A percentile compares a stretch with the other conserved stretches of the same genome.
These are phyloP conservation scores for Penicillium janthinellum DNA, from an alignment of 2,329 filamentous ascomycete species.

Conservation along the genomic window DNA sequence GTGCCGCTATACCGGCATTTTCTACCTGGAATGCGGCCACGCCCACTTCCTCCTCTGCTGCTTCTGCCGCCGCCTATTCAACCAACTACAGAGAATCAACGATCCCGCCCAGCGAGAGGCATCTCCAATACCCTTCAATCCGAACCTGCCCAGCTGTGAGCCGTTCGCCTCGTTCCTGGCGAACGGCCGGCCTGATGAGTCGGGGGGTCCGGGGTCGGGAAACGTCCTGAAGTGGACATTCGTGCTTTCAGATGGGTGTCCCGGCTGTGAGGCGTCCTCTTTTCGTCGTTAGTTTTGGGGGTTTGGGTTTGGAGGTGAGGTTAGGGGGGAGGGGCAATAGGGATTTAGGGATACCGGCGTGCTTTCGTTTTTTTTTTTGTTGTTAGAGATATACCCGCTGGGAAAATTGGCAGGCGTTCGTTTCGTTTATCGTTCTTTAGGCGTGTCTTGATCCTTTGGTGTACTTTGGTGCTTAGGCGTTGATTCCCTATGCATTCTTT, in stretches of 20 bases:
- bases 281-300: background rate
- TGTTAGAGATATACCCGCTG: background rate
- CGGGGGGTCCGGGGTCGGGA: background rate
- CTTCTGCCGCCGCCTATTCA: slow-evolving; percentile 28
- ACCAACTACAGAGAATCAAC: slow-evolving; percentile 36
- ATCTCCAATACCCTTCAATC: slow-evolving; percentile 13
- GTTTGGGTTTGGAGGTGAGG: too few species aligned
- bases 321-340: background rate
- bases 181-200: background rate
- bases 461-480: too few species aligned
- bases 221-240: slow-evolving; percentile 19
- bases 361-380: background rate
- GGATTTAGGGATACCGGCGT: background rate
- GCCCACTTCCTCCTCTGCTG: slow-evolving; percentile 21
- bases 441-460: too few species aligned
- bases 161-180: slow-evolving; percentile 2
- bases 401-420: too few species aligned
- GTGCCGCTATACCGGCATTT: slow-evolving; percentile 31
- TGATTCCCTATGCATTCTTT: too few species aligned
- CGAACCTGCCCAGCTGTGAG: slow-evolving; percentile 10
- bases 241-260: slow-evolving; percentile 13
- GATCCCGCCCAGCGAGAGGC: slow-evolving; percentile 23
- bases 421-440: too few species aligned
- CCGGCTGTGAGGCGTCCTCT: background rate
- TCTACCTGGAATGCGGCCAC: slow-evolving; percentile 31